Percentiles rank a stretch among this genome's conserved stretches.
These are phyloP conservation scores for Echium plantagineum DNA, from an alignment of 257 asterid species.

Conservation along the genomic window DNA sequence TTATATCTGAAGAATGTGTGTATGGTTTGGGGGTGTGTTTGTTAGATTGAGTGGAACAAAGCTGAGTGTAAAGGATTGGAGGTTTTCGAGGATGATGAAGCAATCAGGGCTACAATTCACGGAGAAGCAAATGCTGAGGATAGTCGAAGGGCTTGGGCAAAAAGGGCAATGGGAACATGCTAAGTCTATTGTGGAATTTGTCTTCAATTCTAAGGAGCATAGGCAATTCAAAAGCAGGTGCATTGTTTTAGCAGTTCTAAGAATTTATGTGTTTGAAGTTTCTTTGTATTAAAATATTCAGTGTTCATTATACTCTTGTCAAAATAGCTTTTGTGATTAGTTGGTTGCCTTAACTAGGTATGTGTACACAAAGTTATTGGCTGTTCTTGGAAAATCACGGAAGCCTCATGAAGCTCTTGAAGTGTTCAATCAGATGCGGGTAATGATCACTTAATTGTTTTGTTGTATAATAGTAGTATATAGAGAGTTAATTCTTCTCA, in stretches of 20 bases:
- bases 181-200: conserved; percentile 73
- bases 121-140: conserved; percentile 75
- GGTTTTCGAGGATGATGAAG: conserved; percentile 65
- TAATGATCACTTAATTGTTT: conserved; percentile 16
- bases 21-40: background rate
- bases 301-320: conserved; percentile 2
- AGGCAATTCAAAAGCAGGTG: conserved; percentile 68
- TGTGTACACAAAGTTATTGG: conserved; percentile 74
- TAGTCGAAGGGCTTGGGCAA: conserved; percentile 70
- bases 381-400: conserved; percentile 71
- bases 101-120: conserved; percentile 73
- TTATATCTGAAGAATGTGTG: background rate
- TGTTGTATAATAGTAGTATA: background rate
- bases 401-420: conserved; percentile 68
- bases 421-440: conserved; percentile 77
- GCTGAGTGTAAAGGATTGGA: conserved; percentile 62
- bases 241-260: background rate
- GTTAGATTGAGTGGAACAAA: conserved; percentile 54
- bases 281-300: background rate
- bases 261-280: background rate
- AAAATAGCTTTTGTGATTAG: background rate
- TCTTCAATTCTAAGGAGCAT: conserved; percentile 61
- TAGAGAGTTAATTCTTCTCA: conserved; percentile 10
- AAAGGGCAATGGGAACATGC: conserved; percentile 80
- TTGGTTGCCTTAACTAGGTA: conserved; percentile 39